A percentile compares a stretch with the other conserved stretches of the same genome.
These are phyloP conservation scores for Panicum miliaceum DNA, from an alignment of 176 grass and related monocot species.

Conservation along the genomic window DNA sequence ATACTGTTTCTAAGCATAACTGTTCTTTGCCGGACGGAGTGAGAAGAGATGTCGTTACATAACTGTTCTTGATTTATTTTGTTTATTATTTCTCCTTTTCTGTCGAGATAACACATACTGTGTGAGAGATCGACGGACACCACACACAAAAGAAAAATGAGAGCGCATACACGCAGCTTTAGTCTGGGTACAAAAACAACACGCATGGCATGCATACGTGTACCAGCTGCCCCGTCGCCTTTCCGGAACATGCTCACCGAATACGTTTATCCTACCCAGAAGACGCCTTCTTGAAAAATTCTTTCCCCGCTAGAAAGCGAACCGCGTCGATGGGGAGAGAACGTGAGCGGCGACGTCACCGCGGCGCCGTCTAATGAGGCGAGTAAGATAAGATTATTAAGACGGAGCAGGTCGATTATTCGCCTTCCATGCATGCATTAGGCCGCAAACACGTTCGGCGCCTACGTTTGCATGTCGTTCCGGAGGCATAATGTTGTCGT, in stretches of 20 bases:
- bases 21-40: too few relatives aligned
- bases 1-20: too few relatives aligned
- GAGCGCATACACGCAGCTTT: neutral
- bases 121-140: neutral
- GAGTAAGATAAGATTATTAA: neutral
- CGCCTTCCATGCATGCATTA: conserved; percentile 28
- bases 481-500: neutral
- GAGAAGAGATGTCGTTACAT: neutral
- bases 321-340: neutral
- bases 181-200: neutral
- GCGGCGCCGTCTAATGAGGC: neutral
- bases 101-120: neutral
- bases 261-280: conserved; percentile 12
- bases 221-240: neutral
- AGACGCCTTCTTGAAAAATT: neutral
- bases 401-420: neutral
- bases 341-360: conserved; percentile 24
- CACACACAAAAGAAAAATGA: neutral
- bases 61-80: neutral
- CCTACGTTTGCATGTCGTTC: neutral
- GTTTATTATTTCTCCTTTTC: neutral
- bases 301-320: neutral
- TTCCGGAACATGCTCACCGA: neutral
- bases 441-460: neutral
- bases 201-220: neutral